Percentiles rank a stretch among this genome's conserved stretches.
Conservation (phyloP, 2,329 filamentous ascomycete genomes). For the Leptographium flavum region DNA sequence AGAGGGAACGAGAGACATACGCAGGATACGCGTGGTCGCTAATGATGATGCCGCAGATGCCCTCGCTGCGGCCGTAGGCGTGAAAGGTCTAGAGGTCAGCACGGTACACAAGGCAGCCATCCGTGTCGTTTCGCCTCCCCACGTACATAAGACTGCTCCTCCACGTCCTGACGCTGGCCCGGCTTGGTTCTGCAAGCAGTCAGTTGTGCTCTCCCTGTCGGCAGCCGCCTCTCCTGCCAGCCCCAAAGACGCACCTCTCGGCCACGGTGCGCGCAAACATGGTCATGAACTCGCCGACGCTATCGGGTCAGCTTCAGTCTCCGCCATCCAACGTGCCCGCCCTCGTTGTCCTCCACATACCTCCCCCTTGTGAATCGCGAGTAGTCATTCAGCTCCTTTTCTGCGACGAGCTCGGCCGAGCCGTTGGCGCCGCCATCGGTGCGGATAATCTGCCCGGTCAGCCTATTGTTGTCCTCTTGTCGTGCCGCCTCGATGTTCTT, state of each 20-base stretch:
- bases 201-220: not conserved
- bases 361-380: constrained; percentile 65
- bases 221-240: not conserved
- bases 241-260: constrained; percentile 34
- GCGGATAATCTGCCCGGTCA: constrained; percentile 52
- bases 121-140: too few species aligned
- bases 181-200: constrained; percentile 31
- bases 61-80: constrained; percentile 61
- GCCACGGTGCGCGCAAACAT: constrained; percentile 80
- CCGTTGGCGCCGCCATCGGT: constrained; percentile 36
- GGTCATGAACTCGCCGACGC: constrained; percentile 40
- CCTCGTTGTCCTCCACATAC: too few species aligned
- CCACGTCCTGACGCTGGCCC: constrained; percentile 78
- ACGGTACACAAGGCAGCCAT: not conserved
- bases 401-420: constrained; percentile 25
- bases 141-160: constrained; percentile 46
- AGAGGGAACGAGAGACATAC: constrained; percentile 10
- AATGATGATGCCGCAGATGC: constrained; percentile 64
- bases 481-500: not conserved
- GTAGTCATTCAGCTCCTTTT: constrained; percentile 66
- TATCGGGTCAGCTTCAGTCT: constrained; percentile 11
- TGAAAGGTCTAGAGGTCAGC: constrained; percentile 37
- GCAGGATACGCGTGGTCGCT: constrained; percentile 60
- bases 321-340: constrained; percentile 4
- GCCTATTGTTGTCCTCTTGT: not conserved